phyloP scores from a whole-genome alignment of 176 grass and related monocot species.

The Aegilops umbellulata region DNA sequence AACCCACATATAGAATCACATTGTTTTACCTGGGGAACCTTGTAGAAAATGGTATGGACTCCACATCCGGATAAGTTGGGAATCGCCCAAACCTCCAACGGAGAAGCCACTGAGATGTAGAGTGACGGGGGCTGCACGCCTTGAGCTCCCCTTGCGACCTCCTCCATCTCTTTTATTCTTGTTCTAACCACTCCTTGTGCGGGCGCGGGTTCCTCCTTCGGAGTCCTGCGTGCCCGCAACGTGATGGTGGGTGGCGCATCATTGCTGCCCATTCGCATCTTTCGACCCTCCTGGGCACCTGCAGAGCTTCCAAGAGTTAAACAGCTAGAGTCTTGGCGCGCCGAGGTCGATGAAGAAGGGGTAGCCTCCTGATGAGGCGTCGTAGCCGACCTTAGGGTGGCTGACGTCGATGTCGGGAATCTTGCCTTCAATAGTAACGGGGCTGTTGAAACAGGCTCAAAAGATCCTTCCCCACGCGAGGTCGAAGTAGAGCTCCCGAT shows the following conservation, averaged over 20 bases:
- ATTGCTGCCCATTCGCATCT: background rate
- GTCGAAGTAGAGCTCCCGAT: background rate
- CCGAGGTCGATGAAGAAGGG: background rate
- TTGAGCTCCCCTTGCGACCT: background rate
- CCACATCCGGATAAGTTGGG: background rate
- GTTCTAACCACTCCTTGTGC: background rate
- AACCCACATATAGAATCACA: background rate
- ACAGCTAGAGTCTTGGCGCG: background rate
- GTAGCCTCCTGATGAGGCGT: background rate
- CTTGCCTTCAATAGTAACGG: background rate
- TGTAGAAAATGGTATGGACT: background rate
- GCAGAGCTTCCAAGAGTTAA: background rate
- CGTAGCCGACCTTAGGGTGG: background rate
- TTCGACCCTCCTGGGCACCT: background rate
- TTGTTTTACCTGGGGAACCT: background rate
- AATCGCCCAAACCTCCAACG: background rate
- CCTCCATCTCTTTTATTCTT: background rate
- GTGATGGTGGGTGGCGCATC: background rate
- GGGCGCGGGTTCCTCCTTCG: background rate
- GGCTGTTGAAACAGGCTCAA: background rate
- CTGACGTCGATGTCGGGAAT: background rate
- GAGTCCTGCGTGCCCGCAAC: background rate
- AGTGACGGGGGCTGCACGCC: background rate
- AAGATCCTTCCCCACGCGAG: background rate
- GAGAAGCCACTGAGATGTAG: background rate